Percentiles rank a stretch among this genome's conserved stretches.
phyloP scores from a whole-genome alignment of 371 early-diverging fungal species.

The Mortierella sp. region DNA sequence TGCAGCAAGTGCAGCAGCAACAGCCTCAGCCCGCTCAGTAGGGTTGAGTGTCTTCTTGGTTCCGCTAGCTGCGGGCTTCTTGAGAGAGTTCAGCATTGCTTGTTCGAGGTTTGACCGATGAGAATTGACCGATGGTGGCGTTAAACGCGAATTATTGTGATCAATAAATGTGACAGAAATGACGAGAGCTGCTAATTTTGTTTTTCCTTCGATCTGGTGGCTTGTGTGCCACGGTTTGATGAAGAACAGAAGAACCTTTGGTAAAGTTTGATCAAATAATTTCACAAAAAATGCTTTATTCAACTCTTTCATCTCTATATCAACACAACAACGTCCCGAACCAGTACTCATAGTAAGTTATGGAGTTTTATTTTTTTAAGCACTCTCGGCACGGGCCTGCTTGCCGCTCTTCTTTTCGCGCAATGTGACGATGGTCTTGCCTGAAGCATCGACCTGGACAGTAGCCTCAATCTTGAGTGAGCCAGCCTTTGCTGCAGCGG shows the following conservation, averaged over 20 bases:
- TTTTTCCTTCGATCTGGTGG: conserved; percentile 18
- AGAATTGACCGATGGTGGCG: neutral
- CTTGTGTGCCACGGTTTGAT: neutral
- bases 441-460: conserved; percentile 67
- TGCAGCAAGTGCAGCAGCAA: conserved; percentile 37
- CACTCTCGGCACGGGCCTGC: conserved; percentile 60
- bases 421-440: conserved; percentile 66
- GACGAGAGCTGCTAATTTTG: neutral
- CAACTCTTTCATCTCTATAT: too few relatives aligned
- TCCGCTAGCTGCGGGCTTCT: conserved; percentile 25
- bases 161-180: neutral
- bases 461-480: conserved; percentile 70
- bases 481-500: conserved; percentile 64
- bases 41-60: conserved; percentile 34
- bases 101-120: neutral
- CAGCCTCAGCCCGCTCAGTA: conserved; percentile 41
- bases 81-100: conserved; percentile 38
- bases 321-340: too few relatives aligned
- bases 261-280: too few relatives aligned
- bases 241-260: too few relatives aligned
- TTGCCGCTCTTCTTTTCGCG: conserved; percentile 71
- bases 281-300: too few relatives aligned
- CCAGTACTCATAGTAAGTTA: too few relatives aligned
- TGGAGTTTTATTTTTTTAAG: conserved; percentile 20
- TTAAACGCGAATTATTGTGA: neutral